phyloP scores from a whole-genome alignment of 352 stramenopile species.

The Pseudoperonospora humuli region DNA sequence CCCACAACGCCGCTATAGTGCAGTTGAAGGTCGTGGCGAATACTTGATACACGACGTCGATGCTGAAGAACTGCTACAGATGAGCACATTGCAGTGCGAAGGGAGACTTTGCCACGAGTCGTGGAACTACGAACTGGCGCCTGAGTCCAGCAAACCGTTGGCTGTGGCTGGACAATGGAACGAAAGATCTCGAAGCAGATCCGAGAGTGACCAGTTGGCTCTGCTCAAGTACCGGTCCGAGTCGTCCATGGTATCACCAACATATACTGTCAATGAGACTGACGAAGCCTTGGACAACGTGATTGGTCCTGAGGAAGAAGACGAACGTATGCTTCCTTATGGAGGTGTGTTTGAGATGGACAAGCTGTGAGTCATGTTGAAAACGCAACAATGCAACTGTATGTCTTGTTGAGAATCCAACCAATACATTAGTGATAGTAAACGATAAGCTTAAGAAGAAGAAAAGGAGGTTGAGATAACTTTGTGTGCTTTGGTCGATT shows the following conservation, averaged over 20 bases:
- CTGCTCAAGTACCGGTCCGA: slow-evolving; percentile 20
- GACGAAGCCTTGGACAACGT: slow-evolving; percentile 18
- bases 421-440: too few relatives aligned
- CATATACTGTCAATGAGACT: slow-evolving; percentile 29
- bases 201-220: slow-evolving; percentile 1
- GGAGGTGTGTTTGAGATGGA: slow-evolving; percentile 62
- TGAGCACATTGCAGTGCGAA: slow-evolving; percentile 37
- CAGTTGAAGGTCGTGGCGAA: slow-evolving; percentile 9
- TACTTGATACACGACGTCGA: slow-evolving; percentile 8
- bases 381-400: too few relatives aligned
- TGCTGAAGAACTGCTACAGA: slow-evolving; percentile 5
- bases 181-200: background rate
- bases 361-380: slow-evolving; percentile 49
- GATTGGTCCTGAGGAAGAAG: slow-evolving; percentile 26
- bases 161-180: slow-evolving; percentile 20
- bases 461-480: too few relatives aligned
- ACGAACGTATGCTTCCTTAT: slow-evolving; percentile 22
- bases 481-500: too few relatives aligned
- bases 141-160: slow-evolving; percentile 58
- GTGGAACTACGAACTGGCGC: slow-evolving; percentile 69
- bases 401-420: too few relatives aligned
- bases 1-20: slow-evolving; percentile 32
- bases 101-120: slow-evolving; percentile 51
- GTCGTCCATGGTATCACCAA: slow-evolving; percentile 27
- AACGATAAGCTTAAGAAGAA: too few relatives aligned